Percentiles rank a stretch among this genome's conserved stretches.
Conservation (phyloP, 176 grass and related monocot genomes). For the Bonia amplexicaulis region DNA sequence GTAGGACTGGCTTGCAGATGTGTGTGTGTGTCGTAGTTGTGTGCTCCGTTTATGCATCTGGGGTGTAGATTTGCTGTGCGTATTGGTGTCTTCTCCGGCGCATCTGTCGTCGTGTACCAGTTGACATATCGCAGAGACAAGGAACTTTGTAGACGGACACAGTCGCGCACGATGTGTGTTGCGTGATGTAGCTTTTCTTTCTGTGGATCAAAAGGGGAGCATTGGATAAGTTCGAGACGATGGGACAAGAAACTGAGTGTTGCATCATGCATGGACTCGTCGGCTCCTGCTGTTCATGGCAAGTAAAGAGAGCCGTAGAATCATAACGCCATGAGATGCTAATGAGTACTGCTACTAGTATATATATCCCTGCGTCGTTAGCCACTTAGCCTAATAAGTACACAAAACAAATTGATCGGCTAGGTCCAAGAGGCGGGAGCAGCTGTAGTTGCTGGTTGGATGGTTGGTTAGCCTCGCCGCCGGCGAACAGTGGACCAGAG, state of each 20-base stretch:
- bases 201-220: not conserved
- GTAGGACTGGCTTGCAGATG: not conserved
- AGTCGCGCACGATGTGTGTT: not conserved
- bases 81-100: not conserved
- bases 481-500: not conserved
- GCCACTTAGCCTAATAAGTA: no score
- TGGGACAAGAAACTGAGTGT: not conserved
- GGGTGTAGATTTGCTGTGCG: not conserved
- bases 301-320: no score
- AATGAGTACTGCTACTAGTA: not conserved
- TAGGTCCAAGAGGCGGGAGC: no score
- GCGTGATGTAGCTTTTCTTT: not conserved
- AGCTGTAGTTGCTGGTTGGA: no score
- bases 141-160: not conserved
- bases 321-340: not conserved
- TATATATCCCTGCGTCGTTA: no score
- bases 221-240: not conserved
- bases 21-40: no score
- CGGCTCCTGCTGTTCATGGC: not conserved
- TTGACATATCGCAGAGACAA: not conserved
- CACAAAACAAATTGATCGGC: no score
- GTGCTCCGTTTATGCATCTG: not conserved
- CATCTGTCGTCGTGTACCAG: constrained; percentile 1
- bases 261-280: not conserved
- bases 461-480: no score